phyloP scores from a whole-genome alignment of 164 flowering plant species.

The Chimonanthus praecox region DNA sequence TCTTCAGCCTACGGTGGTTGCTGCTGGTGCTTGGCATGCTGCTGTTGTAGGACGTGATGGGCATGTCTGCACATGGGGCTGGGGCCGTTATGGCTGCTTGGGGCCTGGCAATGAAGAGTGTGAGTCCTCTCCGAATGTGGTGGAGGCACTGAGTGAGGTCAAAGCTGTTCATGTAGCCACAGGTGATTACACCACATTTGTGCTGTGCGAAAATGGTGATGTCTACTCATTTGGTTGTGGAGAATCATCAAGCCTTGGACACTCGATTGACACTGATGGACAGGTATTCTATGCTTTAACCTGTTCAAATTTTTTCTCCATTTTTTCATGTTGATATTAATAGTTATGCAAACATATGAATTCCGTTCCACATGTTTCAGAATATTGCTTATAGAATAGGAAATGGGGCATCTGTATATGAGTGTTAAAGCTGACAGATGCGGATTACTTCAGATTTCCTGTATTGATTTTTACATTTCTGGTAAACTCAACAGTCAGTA shows the following conservation, averaged over 20 bases:
- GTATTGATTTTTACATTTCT: not conserved
- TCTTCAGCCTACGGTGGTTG: constrained; percentile 81
- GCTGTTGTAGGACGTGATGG: constrained; percentile 95
- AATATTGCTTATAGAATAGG: too few relatives aligned
- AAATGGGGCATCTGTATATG: too few relatives aligned
- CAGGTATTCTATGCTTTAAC: constrained; percentile 41
- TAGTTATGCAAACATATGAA: too few relatives aligned
- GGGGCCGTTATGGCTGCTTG: constrained; percentile 97
- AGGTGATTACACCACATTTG: constrained; percentile 95
- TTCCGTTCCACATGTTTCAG: too few relatives aligned
- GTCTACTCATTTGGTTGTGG: constrained; percentile 98
- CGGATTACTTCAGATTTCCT: too few relatives aligned
- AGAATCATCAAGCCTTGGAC: constrained; percentile 94
- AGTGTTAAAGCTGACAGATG: too few relatives aligned
- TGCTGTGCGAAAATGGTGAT: constrained; percentile 83
- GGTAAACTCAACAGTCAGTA: too few relatives aligned
- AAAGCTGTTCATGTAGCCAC: constrained; percentile 96
- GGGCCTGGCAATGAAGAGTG: constrained; percentile 97
- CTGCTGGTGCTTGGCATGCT: constrained; percentile 99
- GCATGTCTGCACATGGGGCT: constrained; percentile 99
- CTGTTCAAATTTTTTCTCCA: not conserved
- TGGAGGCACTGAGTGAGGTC: constrained; percentile 58
- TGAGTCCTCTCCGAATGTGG: constrained; percentile 85
- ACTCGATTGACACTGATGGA: constrained; percentile 44
- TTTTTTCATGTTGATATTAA: not conserved